Evolutionary conservation across 2,329 filamentous ascomycete species (phyloP), one percentile per base, ranked within the genome.

Genomic region (Claviceps pusilla): DNA sequence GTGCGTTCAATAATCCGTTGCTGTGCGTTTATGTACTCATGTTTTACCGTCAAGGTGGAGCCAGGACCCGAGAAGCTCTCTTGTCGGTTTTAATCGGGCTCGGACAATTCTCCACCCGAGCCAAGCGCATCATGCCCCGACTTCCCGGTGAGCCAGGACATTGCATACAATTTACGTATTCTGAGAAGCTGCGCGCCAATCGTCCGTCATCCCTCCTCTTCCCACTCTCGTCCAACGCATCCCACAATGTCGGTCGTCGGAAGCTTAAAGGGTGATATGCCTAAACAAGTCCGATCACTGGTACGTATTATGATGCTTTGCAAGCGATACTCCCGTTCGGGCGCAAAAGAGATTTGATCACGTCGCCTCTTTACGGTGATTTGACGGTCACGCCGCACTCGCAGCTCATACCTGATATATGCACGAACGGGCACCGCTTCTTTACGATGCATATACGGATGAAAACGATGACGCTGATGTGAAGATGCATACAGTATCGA

Each of bases 401-500:
- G 12, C 4, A 31, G 37, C 39, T 10, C 28, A 33, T 12, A 7
- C 31, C 47, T 31, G 14, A 37, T 37, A 16, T n/a, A 12, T 37
- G 31, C 31, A 35, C 47, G 31, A 14, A 11, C 28, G 19, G 6
- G 48, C 16, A 9, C 14, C 48, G 6, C 14, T 28, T 24, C 19
- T 4, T 28, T 28, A 16, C 14, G 33, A 19, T 12, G 33, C 33
- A 19, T 19, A 19, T 19, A 2, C 39, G 33, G 10, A 33, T 43
- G 14, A 9, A 45, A 5, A 4, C 47, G 6, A 9, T 48, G 39
- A 48, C 7, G 45, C 46, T 53, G 16, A 39, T 19, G 7, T 14
- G 12, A n/a, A 16, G 7, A 11, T 3, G 12, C 28, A 41, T 10
- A 16, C 59, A 95, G 90, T 97, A 95, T 72, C 90, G 93, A 61